A percentile compares a stretch with the other conserved stretches of the same genome.
phyloP scores from a whole-genome alignment of 257 asterid genomes.

The Solanum tarapatanum region DNA sequence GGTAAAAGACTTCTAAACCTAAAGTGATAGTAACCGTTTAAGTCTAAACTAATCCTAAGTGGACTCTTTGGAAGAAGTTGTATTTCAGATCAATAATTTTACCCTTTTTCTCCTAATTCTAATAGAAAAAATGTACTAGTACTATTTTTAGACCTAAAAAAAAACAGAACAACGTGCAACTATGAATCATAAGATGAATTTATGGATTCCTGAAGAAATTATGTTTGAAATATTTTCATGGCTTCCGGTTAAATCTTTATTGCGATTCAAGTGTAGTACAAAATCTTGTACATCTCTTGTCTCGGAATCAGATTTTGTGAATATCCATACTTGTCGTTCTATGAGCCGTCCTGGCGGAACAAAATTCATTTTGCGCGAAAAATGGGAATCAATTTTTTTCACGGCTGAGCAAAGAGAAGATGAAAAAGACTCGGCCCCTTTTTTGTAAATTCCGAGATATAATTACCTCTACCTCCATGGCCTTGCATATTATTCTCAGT shows the following conservation, averaged over 20 bases:
- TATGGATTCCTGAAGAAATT: too few relatives aligned
- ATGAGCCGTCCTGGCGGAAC: background rate
- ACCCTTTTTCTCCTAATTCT: background rate
- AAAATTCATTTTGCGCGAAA: background rate
- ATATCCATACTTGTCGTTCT: background rate
- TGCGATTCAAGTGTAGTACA: background rate
- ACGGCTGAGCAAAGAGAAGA: background rate
- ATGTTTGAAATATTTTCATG: too few relatives aligned
- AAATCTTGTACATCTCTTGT: background rate
- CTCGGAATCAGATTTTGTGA: background rate
- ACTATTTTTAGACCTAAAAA: background rate
- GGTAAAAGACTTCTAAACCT: too few relatives aligned
- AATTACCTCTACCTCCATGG: background rate
- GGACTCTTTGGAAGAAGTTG: too few relatives aligned
- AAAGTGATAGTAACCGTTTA: too few relatives aligned
- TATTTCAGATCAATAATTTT: too few relatives aligned
- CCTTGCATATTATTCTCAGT: background rate
- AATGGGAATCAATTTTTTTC: background rate
- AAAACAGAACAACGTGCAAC: background rate
- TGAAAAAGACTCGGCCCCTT: background rate
- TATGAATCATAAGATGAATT: too few relatives aligned
- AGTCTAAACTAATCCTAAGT: too few relatives aligned
- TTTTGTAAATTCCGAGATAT: background rate
- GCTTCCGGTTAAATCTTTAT: too few relatives aligned
- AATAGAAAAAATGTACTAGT: too few relatives aligned